A percentile compares a stretch with the other conserved stretches of the same genome.
phyloP scores from a whole-genome alignment of 495 filamentous ascomycete genomes.

The Trichoderma asperelloides region DNA sequence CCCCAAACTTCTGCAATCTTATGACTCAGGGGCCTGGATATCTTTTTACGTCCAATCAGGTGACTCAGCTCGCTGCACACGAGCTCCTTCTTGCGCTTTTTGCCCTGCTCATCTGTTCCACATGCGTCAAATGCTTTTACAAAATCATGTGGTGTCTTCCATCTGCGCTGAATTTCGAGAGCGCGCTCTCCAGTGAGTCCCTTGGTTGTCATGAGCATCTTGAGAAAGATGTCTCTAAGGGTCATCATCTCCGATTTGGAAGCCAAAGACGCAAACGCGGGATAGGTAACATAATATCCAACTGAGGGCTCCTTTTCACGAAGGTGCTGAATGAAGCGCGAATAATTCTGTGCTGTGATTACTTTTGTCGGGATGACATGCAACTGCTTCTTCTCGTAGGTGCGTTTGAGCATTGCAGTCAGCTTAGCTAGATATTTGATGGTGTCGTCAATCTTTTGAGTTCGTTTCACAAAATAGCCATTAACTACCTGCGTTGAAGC shows the following conservation, averaged over 20 bases:
- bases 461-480: constrained; percentile 75
- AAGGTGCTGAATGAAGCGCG: constrained; percentile 54
- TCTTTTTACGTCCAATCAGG: constrained; percentile 58
- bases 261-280: constrained; percentile 59
- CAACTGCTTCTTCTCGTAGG: constrained; percentile 49
- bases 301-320: constrained; percentile 32
- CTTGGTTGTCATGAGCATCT: constrained; percentile 80
- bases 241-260: constrained; percentile 69
- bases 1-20: constrained; percentile 74
- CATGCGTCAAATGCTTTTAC: constrained; percentile 56
- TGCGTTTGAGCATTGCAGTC: constrained; percentile 57
- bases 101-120: constrained; percentile 32
- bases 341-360: constrained; percentile 61
- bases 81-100: constrained; percentile 42
- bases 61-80: constrained; percentile 44
- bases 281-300: constrained; percentile 59
- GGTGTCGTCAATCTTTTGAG: constrained; percentile 67
- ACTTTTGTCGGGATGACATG: constrained; percentile 56
- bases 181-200: constrained; percentile 77
- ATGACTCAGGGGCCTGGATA: constrained; percentile 52
- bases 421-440: constrained; percentile 71
- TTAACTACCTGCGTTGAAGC: constrained; percentile 75
- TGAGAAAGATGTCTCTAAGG: constrained; percentile 66
- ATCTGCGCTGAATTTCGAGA: constrained; percentile 65
- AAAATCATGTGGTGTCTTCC: constrained; percentile 63